Evolutionary conservation across 352 stramenopile species (phyloP).

Genomic region (Globisporangium cystogenes): DNA sequence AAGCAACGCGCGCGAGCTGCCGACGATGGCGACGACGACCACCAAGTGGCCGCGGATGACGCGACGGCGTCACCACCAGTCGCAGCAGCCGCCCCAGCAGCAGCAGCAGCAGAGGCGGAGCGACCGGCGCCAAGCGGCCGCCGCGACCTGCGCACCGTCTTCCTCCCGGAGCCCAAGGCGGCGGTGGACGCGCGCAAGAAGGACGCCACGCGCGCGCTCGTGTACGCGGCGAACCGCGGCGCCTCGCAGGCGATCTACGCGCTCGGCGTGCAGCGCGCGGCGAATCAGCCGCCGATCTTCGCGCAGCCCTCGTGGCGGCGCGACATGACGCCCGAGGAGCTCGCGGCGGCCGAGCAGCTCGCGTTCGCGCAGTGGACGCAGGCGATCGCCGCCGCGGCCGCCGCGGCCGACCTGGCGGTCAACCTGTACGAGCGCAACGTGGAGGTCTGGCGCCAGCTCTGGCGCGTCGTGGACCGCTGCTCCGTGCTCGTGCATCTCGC

Average conservation of each 20-base stretch:
- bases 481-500: conserved; percentile 74
- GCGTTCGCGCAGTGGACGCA: conserved; percentile 56
- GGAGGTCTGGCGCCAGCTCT: conserved; percentile 79
- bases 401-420: conserved; percentile 11
- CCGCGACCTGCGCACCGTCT: conserved; percentile 64
- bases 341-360: conserved; percentile 42
- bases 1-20: conserved; percentile 35
- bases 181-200: conserved; percentile 59
- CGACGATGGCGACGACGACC: not conserved
- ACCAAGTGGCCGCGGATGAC: not conserved
- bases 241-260: conserved; percentile 72
- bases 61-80: too few species aligned
- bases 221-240: conserved; percentile 51
- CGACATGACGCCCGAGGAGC: conserved; percentile 59
- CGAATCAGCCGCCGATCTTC: conserved; percentile 63
- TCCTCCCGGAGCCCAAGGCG: conserved; percentile 50
- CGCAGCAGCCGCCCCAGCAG: not conserved
- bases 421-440: conserved; percentile 81
- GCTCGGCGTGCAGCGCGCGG: conserved; percentile 44
- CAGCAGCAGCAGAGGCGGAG: too few species aligned
- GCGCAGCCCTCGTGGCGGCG: conserved; percentile 55
- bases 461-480: conserved; percentile 73
- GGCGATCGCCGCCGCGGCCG: conserved; percentile 32
- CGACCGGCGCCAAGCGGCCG: too few species aligned
- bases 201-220: conserved; percentile 56